These are phyloP conservation scores for Bigelowiella natans DNA, from an alignment of 78 protist genomes.

Conservation along the genomic window DNA sequence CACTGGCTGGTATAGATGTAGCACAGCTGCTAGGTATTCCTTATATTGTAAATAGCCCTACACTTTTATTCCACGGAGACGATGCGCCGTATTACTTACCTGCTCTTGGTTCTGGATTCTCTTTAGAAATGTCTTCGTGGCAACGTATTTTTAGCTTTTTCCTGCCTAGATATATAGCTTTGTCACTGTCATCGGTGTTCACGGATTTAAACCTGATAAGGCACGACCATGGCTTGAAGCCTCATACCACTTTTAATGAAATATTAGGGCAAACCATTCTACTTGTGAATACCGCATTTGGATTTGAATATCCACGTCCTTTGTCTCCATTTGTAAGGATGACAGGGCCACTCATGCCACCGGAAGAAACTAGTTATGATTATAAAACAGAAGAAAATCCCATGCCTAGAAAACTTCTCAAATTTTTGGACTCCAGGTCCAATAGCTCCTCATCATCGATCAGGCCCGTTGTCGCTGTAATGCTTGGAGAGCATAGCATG, in stretches of 20 bases:
- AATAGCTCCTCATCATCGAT: too few species aligned
- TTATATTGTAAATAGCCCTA: neutral
- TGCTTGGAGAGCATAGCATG: too few species aligned
- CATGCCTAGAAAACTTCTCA: too few species aligned
- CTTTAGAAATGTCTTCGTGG: neutral
- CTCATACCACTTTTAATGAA: too few species aligned
- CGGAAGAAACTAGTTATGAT: too few species aligned
- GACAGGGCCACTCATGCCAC: neutral
- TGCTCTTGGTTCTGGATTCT: neutral
- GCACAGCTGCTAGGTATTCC: too few species aligned
- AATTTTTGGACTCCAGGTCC: too few species aligned
- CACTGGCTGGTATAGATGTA: too few species aligned
- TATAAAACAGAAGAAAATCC: too few species aligned
- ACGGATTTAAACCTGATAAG: too few species aligned
- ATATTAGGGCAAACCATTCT: neutral
- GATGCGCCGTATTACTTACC: neutral
- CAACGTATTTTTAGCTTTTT: neutral
- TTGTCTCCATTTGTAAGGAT: neutral
- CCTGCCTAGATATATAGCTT: neutral
- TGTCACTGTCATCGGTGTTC: neutral
- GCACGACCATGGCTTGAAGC: too few species aligned
- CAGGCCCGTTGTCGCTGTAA: too few species aligned
- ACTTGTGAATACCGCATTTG: neutral
- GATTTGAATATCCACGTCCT: neutral
- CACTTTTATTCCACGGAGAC: neutral